Percentiles rank a stretch among this genome's conserved stretches.
Conservation (phyloP, 1,284 basidiomycete genomes). For the Schizophyllum commune region DNA sequence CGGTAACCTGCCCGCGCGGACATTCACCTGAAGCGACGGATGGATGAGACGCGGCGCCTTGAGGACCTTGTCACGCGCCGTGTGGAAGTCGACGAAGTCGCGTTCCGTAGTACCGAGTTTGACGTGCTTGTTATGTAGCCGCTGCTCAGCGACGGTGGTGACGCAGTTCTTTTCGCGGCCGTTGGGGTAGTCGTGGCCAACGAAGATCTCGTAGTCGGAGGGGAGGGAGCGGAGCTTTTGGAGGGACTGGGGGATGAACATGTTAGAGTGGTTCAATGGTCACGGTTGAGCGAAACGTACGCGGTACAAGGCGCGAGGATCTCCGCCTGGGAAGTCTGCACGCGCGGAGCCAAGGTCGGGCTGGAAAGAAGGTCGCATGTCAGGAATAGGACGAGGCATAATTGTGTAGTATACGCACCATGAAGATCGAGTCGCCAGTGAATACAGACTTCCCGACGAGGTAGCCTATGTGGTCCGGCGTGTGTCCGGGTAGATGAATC, state of each 20-base stretch:
- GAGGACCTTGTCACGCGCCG: conserved; percentile 25
- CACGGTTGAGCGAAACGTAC: conserved; percentile 17
- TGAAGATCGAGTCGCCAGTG: conserved; percentile 35
- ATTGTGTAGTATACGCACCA: conserved; percentile 18
- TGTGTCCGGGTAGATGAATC: conserved; percentile 50
- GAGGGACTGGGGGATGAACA: conserved; percentile 24
- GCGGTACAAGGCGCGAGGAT: conserved; percentile 26
- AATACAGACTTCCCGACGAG: conserved; percentile 31
- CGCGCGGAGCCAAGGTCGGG: conserved; percentile 34
- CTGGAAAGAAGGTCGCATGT: conserved; percentile 13
- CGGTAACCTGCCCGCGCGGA: conserved; percentile 31
- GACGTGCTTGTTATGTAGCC: conserved; percentile 25
- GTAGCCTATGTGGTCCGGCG: conserved; percentile 45
- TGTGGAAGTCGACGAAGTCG: conserved; percentile 26
- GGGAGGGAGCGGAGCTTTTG: conserved; percentile 30
- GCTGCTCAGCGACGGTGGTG: conserved; percentile 29
- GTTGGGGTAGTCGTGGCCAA: conserved; percentile 32
- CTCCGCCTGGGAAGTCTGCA: conserved; percentile 33
- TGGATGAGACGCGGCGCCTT: conserved; percentile 29
- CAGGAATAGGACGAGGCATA: neutral
- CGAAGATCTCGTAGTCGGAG: conserved; percentile 27
- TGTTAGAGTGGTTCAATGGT: conserved; percentile 2
- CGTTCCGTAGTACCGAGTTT: conserved; percentile 24
- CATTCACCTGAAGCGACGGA: conserved; percentile 33
- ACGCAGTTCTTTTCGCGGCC: conserved; percentile 23